Evolutionary conservation across 2,329 filamentous ascomycete species (phyloP), one percentile per base, ranked within the genome.

Genomic region (Botrytis tulipae): DNA sequence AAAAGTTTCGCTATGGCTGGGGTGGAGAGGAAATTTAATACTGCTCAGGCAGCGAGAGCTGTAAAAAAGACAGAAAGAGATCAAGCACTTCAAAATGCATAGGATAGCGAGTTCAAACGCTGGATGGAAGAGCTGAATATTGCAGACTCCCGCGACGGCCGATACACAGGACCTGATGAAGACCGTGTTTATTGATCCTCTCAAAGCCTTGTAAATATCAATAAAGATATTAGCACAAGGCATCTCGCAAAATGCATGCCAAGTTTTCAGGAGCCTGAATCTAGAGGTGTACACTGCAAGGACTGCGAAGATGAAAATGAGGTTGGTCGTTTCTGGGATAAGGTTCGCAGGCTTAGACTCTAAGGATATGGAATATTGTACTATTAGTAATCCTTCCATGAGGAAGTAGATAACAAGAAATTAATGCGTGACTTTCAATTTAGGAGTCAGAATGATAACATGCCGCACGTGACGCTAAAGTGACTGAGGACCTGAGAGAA

Each of bases 181-280:
- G 25, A 54, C 51, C n/a, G 51, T 29, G 25, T 29, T 54, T 18
- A 2, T n/a, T 54, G 51, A n/a, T 16, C 51, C 12, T 5, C 0
- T 54, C 51, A 54, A 54, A 29, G 12, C 4, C n/a, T 54, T 5
- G 2, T 16, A 16, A 8, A 16, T 29, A 54, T 54, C 51, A 29
- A 54, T 35, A 1, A 14, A 1, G 9, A 37, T 7, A 60, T 16
- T 8, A 25, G 32, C 1, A 6, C 9, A 0, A 12, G 0, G 5
- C 35, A 61, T 25, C 12, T n/a, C 4, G 0, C 2, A 8, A 25
- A 0, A 4, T 61, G 59, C 6, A 16, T 62, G 25, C 60, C 60
- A n/a, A 42, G 8, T 25, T 1, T 25, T 7, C 35, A 16, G 1
- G 1, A 14, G 14, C 59, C 59, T 18, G 9, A 6, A 0, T 0